Evolutionary conservation across 257 asterid genomes (phyloP), one percentile per base, ranked within the genome.

Genomic region (Hygrophila difformis): DNA sequence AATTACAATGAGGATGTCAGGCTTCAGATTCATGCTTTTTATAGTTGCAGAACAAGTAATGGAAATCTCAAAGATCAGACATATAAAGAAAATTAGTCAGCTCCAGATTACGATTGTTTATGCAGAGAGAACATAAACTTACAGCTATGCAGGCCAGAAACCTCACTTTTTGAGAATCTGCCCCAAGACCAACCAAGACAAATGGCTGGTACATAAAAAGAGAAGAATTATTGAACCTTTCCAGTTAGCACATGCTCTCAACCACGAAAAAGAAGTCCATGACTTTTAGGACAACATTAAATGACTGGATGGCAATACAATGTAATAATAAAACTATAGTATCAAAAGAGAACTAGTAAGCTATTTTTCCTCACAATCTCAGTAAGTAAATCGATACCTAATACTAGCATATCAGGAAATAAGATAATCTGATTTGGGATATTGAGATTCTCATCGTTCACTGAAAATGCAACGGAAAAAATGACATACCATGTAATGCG

Each of bases 401-500:
- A 31, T 6, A 45, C 47, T 8, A 47, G 29, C n/a, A n/a, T n/a
- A n/a, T n/a, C n/a, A n/a, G n/a, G n/a, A n/a, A n/a, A n/a, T n/a
- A n/a, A n/a, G n/a, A n/a, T n/a, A n/a, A n/a, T n/a, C n/a, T n/a
- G n/a, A n/a, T n/a, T n/a, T n/a, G n/a, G n/a, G n/a, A n/a, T n/a
- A n/a, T n/a, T n/a, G n/a, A n/a, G n/a, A n/a, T n/a, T n/a, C n/a
- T n/a, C n/a, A n/a, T n/a, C n/a, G n/a, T n/a, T n/a, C n/a, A n/a
- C n/a, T n/a, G n/a, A n/a, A n/a, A n/a, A n/a, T n/a, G n/a, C n/a
- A n/a, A n/a, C n/a, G n/a, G n/a, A n/a, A n/a, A n/a, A n/a, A n/a
- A n/a, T n/a, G n/a, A n/a, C n/a, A 52, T 70, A 84, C 96, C 96
- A 91, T 82, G 69, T 49, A 86, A 44, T 82, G 96, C 15, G 98